phyloP scores from a whole-genome alignment of 495 filamentous ascomycete species.

The Penicillium silybi region DNA sequence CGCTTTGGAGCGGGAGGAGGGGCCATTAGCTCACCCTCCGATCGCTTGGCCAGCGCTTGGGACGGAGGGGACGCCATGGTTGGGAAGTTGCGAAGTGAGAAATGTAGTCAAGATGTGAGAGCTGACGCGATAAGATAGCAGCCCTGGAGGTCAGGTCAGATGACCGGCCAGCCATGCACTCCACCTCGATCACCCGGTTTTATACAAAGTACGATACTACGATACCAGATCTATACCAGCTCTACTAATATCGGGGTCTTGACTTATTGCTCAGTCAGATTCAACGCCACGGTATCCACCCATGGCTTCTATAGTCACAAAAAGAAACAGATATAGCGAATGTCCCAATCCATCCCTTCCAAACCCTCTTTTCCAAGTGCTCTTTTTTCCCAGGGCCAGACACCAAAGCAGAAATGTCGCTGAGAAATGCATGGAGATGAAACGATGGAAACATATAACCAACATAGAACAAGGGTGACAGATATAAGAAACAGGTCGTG shows the following conservation, averaged over 20 bases:
- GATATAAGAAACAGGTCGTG: conserved; percentile 12
- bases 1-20: conserved; percentile 84
- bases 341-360: conserved; percentile 14
- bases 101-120: background rate
- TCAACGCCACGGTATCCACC: background rate
- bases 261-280: background rate
- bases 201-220: background rate
- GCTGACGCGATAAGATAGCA: background rate
- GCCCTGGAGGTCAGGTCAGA: background rate
- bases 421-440: conserved; percentile 40
- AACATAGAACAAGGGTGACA: conserved; percentile 12
- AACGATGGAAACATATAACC: conserved; percentile 13
- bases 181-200: background rate
- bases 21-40: conserved; percentile 78
- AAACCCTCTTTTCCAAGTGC: conserved; percentile 18
- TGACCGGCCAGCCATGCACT: background rate
- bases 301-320: conserved; percentile 9
- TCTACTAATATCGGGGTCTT: background rate
- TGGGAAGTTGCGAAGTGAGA: background rate
- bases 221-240: background rate
- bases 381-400: conserved; percentile 21
- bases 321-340: conserved; percentile 20
- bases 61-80: conserved; percentile 15
- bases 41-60: conserved; percentile 36
- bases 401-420: conserved; percentile 30